Evolutionary conservation across 2,329 filamentous ascomycete species (phyloP).

Genomic region (Penicillium sp.): DNA sequence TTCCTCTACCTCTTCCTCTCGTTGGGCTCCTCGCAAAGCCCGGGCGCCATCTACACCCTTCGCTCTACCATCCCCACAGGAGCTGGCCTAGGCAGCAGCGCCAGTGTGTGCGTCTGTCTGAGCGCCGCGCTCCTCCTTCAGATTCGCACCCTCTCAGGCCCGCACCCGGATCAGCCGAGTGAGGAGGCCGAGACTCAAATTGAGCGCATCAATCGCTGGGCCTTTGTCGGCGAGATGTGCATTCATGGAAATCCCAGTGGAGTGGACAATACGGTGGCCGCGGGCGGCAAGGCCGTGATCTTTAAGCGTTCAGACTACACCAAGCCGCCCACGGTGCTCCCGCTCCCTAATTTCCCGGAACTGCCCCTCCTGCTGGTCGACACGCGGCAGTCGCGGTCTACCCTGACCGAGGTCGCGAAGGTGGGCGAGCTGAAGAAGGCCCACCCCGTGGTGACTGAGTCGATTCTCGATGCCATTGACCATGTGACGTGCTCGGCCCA

Average conservation of each 20-base stretch:
- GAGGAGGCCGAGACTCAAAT: slow-evolving; percentile 88
- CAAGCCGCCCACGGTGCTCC: slow-evolving; percentile 74
- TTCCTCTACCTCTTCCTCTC: slow-evolving; percentile 95
- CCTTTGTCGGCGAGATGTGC: slow-evolving; percentile 94
- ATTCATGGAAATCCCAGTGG: slow-evolving; percentile 97
- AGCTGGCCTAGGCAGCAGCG: slow-evolving; percentile 88
- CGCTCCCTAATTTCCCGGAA: slow-evolving; percentile 87
- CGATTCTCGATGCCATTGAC: slow-evolving; percentile 85
- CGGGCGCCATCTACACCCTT: slow-evolving; percentile 83
- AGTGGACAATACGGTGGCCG: slow-evolving; percentile 94
- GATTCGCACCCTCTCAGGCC: slow-evolving; percentile 82
- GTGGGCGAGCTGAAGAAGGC: slow-evolving; percentile 71
- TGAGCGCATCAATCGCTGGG: slow-evolving; percentile 96
- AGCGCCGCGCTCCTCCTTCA: slow-evolving; percentile 83
- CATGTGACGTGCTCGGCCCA: slow-evolving; percentile 60
- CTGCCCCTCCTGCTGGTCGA: slow-evolving; percentile 88
- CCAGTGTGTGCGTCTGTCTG: slow-evolving; percentile 89
- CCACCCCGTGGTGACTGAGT: slow-evolving; percentile 76
- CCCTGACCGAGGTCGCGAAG: slow-evolving; percentile 81
- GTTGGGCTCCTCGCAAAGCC: slow-evolving; percentile 76
- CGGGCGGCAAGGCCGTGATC: slow-evolving; percentile 90
- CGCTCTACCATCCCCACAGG: slow-evolving; percentile 93
- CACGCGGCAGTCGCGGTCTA: slow-evolving; percentile 85
- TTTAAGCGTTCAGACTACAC: slow-evolving; percentile 80
- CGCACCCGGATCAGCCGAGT: slow-evolving; percentile 85